Conservation (phyloP, 2,329 filamentous ascomycete species). For the Neoscytalidium dimidiatum region DNA sequence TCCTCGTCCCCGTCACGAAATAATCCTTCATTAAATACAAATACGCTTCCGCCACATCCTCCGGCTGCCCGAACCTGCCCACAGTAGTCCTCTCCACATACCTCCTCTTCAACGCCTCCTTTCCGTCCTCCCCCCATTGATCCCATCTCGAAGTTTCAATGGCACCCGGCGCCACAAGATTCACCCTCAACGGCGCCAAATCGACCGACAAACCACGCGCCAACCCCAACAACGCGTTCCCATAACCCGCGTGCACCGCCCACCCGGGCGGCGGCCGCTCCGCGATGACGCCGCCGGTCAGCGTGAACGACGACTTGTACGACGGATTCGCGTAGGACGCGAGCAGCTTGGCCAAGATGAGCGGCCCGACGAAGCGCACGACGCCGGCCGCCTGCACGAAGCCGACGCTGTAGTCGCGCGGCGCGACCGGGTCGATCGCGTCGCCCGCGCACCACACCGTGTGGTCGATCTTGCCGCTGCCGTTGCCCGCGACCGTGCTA, state of each 20-base stretch:
- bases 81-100: conserved; percentile 30
- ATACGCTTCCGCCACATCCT: conserved; percentile 47
- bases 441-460: conserved; percentile 36
- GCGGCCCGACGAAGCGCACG: conserved; percentile 38
- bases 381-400: conserved; percentile 26
- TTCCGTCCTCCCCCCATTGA: conserved; percentile 20
- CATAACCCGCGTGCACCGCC: conserved; percentile 31
- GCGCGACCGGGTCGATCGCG: conserved; percentile 20
- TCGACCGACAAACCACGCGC: conserved; percentile 62
- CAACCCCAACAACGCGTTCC: conserved; percentile 42
- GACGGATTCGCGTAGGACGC: conserved; percentile 35
- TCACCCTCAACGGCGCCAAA: conserved; percentile 64
- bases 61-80: conserved; percentile 28
- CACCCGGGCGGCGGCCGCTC: conserved; percentile 38
- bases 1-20: conserved; percentile 47
- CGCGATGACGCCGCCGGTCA: conserved; percentile 43
- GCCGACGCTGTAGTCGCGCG: conserved; percentile 31
- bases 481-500: conserved; percentile 27
- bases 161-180: conserved; percentile 60
- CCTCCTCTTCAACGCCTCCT: conserved; percentile 24
- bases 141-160: conserved; percentile 48
- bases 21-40: conserved; percentile 50
- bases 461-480: conserved; percentile 35
- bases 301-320: conserved; percentile 37
- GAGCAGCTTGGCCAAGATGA: conserved; percentile 45